Evolutionary conservation across 2,329 filamentous ascomycete genomes (phyloP), one percentile per base, ranked within the genome.

Genomic region (Hypocreales sp.): DNA sequence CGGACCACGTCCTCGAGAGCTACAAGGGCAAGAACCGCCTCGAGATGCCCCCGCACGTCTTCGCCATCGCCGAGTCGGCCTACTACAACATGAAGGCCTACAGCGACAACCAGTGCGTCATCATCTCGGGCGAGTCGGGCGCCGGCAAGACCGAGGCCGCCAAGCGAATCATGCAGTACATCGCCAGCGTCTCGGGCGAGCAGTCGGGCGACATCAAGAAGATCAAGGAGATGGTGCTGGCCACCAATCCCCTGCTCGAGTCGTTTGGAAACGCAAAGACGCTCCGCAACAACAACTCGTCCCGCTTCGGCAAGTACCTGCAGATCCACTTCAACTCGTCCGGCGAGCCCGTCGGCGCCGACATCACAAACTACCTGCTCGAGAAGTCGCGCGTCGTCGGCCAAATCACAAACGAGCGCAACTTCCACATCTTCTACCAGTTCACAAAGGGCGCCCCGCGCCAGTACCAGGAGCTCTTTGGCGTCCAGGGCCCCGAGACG

Each of bases 71-170:
- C 48, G 90, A 98, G 57, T 79, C 87, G 7, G 57, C 86, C 30
- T 98, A 98, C 63, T 95, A 95, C 62, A 95, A 98, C 62, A 95
- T 98, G 90, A 95, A 95, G 55, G 87, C 86, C 25, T 98, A 98
- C 65, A 83, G 83, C 47, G 90, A 95, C 43, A 95, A 95, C 60
- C 90, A 98, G 55, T 95, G 90, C 59, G 87, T 98, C 40, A 98
- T 98, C 55, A 98, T 98, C 42, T 95, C 90, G 5, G 90, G 90
- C 49, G 90, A 98, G 58, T 95, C 90, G 3, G 90, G 90, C 49
- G 90, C 90, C 19, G 90, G 90, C 51, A 98, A 98, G 66, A 98
- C 90, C 10, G 90, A 98, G 56, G 90, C 90, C 5, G 90, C 90
- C 34, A 95, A 98, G 67, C 79, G 87, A 44, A 80, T 98, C 46